Conservation (phyloP, 2,329 filamentous ascomycete genomes). For the Sphaerulina populicola region DNA sequence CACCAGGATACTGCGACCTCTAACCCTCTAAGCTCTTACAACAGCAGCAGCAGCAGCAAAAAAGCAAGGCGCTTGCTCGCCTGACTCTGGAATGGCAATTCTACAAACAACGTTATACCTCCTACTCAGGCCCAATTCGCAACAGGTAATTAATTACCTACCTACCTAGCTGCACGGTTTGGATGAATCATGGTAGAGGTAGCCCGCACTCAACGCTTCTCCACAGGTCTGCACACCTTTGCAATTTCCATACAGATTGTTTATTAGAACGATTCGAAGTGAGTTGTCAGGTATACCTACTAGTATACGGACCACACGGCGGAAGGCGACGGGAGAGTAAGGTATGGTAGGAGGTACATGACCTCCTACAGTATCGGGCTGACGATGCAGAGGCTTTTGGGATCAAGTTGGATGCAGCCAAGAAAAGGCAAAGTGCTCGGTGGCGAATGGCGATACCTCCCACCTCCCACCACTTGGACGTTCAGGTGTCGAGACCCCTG, state of each 20-base stretch:
- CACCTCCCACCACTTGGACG: background rate
- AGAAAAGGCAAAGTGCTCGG: too few species aligned
- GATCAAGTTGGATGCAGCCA: background rate
- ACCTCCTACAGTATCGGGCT: background rate
- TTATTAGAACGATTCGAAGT: background rate
- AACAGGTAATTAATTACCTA: too few species aligned
- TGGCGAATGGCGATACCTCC: slow-evolving; percentile 5
- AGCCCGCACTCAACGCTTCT: background rate
- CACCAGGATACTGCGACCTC: too few species aligned
- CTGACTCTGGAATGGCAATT: too few species aligned
- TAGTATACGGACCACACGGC: too few species aligned
- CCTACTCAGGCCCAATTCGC: too few species aligned
- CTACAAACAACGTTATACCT: too few species aligned
- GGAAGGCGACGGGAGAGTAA: background rate
- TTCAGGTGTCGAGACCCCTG: background rate
- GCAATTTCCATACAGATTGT: background rate
- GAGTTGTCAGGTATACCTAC: background rate
- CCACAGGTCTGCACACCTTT: background rate
- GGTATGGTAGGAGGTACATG: too few species aligned
- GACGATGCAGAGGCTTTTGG: background rate
- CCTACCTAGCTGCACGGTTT: too few species aligned
- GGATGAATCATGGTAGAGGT: background rate
- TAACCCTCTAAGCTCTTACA: too few species aligned
- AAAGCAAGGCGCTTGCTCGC: too few species aligned
- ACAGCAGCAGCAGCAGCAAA: too few species aligned